These are phyloP conservation scores for Leccinum broughii DNA, from an alignment of 768 basidiomycete genomes.

Conservation along the genomic window DNA sequence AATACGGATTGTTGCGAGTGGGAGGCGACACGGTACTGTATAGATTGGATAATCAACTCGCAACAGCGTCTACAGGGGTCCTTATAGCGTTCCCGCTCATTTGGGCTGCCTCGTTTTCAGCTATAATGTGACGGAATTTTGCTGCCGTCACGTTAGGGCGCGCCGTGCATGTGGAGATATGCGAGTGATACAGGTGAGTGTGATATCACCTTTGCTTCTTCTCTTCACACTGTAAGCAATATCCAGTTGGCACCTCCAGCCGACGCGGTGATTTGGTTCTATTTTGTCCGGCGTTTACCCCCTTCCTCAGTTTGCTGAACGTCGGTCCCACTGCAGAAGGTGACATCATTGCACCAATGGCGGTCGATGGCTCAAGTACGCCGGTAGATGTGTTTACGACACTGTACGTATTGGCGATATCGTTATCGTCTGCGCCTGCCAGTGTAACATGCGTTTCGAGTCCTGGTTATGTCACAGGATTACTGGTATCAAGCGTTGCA, in stretches of 20 bases:
- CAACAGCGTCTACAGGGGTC: slow-evolving; percentile 49
- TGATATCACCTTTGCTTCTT: too few relatives aligned
- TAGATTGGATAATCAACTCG: slow-evolving; percentile 3
- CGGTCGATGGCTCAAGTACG: slow-evolving; percentile 48
- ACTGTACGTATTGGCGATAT: slow-evolving; percentile 38
- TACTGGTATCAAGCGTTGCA: slow-evolving; percentile 52
- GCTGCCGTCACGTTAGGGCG: too few relatives aligned
- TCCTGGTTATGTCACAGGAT: slow-evolving; percentile 29
- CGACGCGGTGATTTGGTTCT: not conserved
- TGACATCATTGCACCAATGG: slow-evolving; percentile 50
- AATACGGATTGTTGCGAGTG: too few relatives aligned
- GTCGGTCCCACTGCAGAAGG: slow-evolving; percentile 58
- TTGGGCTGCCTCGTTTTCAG: slow-evolving; percentile 6
- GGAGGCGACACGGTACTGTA: slow-evolving; percentile 12
- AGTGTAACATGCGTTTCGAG: not conserved
- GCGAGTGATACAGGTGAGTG: too few relatives aligned
- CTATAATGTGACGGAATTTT: too few relatives aligned
- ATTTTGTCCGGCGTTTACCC: not conserved
- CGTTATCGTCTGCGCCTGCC: not conserved
- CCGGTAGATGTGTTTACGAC: slow-evolving; percentile 52
- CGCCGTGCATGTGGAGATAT: too few relatives aligned
- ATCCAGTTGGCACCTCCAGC: not conserved
- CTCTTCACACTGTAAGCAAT: too few relatives aligned
- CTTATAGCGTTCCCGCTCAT: slow-evolving; percentile 43
- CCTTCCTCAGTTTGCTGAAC: slow-evolving; percentile 43